Evolutionary conservation across 2,329 filamentous ascomycete genomes (phyloP), one percentile per base, ranked within the genome.

Genomic region (Aureobasidium sp.): DNA sequence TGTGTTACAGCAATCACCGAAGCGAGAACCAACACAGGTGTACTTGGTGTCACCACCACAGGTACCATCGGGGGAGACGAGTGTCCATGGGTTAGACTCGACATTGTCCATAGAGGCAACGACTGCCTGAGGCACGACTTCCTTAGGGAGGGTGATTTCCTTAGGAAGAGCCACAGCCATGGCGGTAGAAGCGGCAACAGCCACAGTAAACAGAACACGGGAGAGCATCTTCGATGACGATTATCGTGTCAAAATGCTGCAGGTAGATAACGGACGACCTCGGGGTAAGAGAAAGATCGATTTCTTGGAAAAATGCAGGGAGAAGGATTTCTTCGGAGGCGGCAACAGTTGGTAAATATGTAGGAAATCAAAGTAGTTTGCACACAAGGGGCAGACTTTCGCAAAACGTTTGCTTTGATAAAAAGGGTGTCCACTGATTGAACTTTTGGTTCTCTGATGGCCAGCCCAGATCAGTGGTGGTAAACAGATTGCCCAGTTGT

Each of bases 1-100:
- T 46, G 59, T 53, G 39, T 52, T 53, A 20, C 59, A 61, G 59
- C 59, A 61, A 39, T 61, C 48, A 10, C 59, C 59, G 41, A 61
- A 61, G 48, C 47, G 39, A 20, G 59, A 61, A n/a, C 59, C 59
- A 9, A 20, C 17, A 20, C 59, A 61, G 8, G 59, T 61, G 59
- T 52, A 61, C 12, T 42, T 44, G 13, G 59, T 61, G 23, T 47
- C 26, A n/a, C 59, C 59, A 37, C 59, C 59, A 23, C 59, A 61
- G 10, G 59, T 52, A 2, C 59, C 59, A 23, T 61, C 59, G 15
- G 59, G 59, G 20, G 47, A 52, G 29, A 61, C 48, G 12, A 53
- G 39, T 15, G 47, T 61, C 39, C 48, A 61, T 47, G 47, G 37
- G 13, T 50, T 42, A 13, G 26, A n/a, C 34, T 48, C 36, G 10